phyloP scores from a whole-genome alignment of 78 protist genomes.

The Dictyostelium brefeldianum region DNA sequence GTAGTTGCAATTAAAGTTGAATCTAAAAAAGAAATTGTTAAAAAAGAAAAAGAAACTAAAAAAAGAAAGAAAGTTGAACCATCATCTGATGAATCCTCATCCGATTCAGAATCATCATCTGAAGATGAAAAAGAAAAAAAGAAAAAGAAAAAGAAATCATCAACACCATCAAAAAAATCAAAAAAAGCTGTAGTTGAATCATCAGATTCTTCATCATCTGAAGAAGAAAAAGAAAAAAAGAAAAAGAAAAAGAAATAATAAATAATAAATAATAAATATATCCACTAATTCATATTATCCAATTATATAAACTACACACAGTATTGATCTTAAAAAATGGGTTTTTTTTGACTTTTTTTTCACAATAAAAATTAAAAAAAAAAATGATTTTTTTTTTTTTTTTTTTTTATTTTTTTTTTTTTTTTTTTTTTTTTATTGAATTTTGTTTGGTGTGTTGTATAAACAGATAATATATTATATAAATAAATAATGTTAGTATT shows the following conservation, averaged over 20 bases:
- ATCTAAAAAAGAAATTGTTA: not conserved
- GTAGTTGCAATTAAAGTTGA: not conserved
- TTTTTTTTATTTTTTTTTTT: too few relatives aligned
- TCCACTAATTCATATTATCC: too few relatives aligned
- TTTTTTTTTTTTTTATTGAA: too few relatives aligned
- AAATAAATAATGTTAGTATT: too few relatives aligned
- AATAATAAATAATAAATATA: not conserved
- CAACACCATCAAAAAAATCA: not conserved
- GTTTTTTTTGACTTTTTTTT: too few relatives aligned
- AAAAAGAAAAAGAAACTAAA: slow-evolving; percentile 1
- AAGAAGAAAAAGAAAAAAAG: slow-evolving; percentile 1
- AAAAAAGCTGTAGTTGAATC: not conserved
- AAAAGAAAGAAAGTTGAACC: not conserved
- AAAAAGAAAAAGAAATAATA: slow-evolving; percentile 28
- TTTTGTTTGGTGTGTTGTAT: too few relatives aligned
- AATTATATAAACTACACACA: too few relatives aligned
- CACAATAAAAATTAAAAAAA: not conserved
- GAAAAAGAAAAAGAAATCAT: not conserved
- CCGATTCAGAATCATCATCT: not conserved
- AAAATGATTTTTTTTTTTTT: not conserved
- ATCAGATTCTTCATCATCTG: not conserved
- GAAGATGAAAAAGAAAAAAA: slow-evolving; percentile 9
- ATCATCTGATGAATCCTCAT: not conserved
- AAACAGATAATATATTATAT: too few relatives aligned
- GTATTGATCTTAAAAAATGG: too few relatives aligned